Evolutionary conservation across 2,329 filamentous ascomycete species (phyloP), one percentile per base, ranked within the genome.

Genomic region (Clarireedia paspali): DNA sequence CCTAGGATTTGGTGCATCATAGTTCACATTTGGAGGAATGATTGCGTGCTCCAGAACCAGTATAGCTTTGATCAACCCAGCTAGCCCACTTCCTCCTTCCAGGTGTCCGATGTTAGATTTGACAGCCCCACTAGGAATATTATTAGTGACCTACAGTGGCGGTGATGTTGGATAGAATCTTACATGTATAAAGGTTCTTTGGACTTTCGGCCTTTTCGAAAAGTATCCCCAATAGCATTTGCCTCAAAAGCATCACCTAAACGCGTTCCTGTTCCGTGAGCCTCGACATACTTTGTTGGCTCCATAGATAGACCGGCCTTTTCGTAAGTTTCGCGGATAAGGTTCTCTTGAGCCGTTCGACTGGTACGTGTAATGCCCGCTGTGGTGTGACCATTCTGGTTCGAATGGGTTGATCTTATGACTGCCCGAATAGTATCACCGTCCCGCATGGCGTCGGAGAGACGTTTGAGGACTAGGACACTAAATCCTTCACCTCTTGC

Each of bases 401-500:
- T 83, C 39, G 77, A 71, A 23, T 70, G 70, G 0, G 74, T 79
- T 5, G 73, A 77, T 14, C 78, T 74, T 56, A 84, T 78, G 20
- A 83, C 72, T 6, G 75, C 77, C 7, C 78, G 74, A 54, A 83
- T 79, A 0, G 76, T 77, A 63, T 87, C 81, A 26, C 80, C 79
- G 60, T 82, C 78, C 12, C 71, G 70, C 5, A 86, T 59, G 1
- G 83, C 84, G 64, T 82, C 77, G 6, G 73, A 70, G 0, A 85
- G 68, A 2, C 75, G 74, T 67, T 86, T 86, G 47, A 87, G 63
- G 4, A 85, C 62, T 1, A 87, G 66, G 14, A 79, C 73, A 0
- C 75, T 79, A 27, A 80, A 72, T 1, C 82, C 84, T 62, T 87
- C 84, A 1, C 81, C 83, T 42, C 82, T 74, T 0, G 77, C 81